Evolutionary conservation across 345 rosid genomes (phyloP).

Genomic region (Corchorus olitorius): DNA sequence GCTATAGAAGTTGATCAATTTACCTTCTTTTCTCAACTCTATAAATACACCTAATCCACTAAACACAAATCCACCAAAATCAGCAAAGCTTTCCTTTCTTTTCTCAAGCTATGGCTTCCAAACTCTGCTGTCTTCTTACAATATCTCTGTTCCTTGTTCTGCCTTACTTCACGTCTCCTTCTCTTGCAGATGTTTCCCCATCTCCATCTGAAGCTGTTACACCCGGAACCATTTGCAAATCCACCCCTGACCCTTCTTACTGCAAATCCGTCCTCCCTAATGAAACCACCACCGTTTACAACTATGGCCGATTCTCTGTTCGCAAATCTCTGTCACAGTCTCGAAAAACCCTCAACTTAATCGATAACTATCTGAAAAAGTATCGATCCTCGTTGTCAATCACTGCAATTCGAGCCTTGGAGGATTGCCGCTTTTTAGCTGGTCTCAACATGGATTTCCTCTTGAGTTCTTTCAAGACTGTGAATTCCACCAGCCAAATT

Average conservation of each 20-base stretch:
- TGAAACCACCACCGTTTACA: slow-evolving; percentile 48
- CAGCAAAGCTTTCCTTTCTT: background rate
- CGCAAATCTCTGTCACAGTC: slow-evolving; percentile 65
- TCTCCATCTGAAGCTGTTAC: slow-evolving; percentile 27
- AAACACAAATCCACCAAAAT: background rate
- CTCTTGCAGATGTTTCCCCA: slow-evolving; percentile 7
- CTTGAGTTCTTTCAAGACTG: slow-evolving; percentile 42
- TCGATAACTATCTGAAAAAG: slow-evolving; percentile 54
- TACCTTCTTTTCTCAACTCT: background rate
- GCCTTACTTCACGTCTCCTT: slow-evolving; percentile 6
- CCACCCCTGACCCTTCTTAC: slow-evolving; percentile 53
- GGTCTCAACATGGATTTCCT: slow-evolving; percentile 60
- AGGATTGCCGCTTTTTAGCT: slow-evolving; percentile 70
- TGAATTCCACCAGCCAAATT: slow-evolving; percentile 37
- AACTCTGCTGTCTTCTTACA: background rate
- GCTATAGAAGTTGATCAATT: background rate
- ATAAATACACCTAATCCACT: slow-evolving; percentile 7
- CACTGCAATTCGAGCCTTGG: slow-evolving; percentile 60
- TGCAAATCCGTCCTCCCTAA: slow-evolving; percentile 59
- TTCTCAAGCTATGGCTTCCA: slow-evolving; percentile 12
- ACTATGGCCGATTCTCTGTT: slow-evolving; percentile 57
- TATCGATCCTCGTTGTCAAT: slow-evolving; percentile 38
- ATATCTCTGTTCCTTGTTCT: background rate
- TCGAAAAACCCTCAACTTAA: slow-evolving; percentile 45
- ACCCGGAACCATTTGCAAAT: slow-evolving; percentile 42